Conservation (phyloP, 2,329 filamentous ascomycete genomes). For the Pestalotiopsis fici region DNA sequence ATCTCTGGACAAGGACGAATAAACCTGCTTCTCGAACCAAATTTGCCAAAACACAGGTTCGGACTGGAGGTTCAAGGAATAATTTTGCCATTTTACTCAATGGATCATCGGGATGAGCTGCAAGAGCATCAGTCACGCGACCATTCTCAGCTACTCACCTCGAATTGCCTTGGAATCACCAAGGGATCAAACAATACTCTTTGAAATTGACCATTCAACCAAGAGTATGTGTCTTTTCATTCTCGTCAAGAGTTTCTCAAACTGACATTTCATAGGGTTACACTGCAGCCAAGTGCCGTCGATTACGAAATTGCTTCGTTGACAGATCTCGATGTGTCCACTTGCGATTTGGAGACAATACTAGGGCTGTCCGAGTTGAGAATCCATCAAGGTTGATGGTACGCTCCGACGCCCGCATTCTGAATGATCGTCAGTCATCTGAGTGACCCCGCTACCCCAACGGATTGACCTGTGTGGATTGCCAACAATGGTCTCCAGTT, state of each 20-base stretch:
- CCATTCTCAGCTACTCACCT: background rate
- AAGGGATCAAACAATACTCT: background rate
- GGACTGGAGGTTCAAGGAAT: conserved; percentile 76
- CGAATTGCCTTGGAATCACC: background rate
- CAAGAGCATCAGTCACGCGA: background rate
- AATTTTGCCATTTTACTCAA: conserved; percentile 83
- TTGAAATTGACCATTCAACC: background rate
- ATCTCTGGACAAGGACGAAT: conserved; percentile 68
- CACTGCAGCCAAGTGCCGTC: conserved; percentile 2
- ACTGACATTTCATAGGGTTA: background rate
- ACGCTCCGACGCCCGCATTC: background rate
- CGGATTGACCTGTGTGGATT: conserved; percentile 10
- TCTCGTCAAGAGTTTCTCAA: background rate
- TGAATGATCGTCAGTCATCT: conserved; percentile 18
- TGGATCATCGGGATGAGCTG: conserved; percentile 18
- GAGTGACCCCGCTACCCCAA: conserved; percentile 23
- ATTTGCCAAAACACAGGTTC: conserved; percentile 75
- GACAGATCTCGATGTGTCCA: background rate
- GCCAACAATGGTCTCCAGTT: conserved; percentile 20
- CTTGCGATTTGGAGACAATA: background rate
- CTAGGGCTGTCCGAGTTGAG: background rate
- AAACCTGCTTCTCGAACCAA: conserved; percentile 21
- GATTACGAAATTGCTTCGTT: background rate
- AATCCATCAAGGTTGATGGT: background rate
- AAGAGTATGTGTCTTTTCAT: background rate